Conservation (phyloP, 1,139 yeast species). For the Candida freyschussii region DNA sequence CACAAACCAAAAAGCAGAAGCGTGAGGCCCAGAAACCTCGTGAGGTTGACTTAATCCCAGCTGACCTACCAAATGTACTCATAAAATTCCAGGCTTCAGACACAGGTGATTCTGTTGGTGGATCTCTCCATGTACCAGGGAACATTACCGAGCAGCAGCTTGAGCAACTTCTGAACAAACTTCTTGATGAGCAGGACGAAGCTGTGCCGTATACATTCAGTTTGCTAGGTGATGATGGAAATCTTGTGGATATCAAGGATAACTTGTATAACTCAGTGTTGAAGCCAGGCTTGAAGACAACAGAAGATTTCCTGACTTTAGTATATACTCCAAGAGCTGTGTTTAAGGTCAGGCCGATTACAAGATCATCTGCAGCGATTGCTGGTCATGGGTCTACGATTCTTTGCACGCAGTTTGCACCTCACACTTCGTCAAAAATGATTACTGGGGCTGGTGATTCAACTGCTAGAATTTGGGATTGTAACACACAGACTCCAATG, state of each 20-base stretch:
- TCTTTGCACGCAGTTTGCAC: slow-evolving; percentile 89
- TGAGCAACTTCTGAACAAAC: slow-evolving; percentile 77
- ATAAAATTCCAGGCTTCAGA: slow-evolving; percentile 91
- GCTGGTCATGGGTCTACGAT: slow-evolving; percentile 96
- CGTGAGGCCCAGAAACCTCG: slow-evolving; percentile 78
- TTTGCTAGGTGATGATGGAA: slow-evolving; percentile 44
- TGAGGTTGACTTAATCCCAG: slow-evolving; percentile 70
- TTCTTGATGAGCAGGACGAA: slow-evolving; percentile 61
- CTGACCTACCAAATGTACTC: slow-evolving; percentile 79
- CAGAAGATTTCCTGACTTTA: slow-evolving; percentile 89
- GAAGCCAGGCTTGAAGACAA: slow-evolving; percentile 80
- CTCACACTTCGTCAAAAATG: slow-evolving; percentile 79
- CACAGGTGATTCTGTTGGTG: slow-evolving; percentile 85
- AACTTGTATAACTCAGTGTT: slow-evolving; percentile 74
- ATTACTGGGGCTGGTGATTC: slow-evolving; percentile 97
- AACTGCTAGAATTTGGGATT: slow-evolving; percentile 98
- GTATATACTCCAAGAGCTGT: slow-evolving; percentile 94
- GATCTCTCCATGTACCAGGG: slow-evolving; percentile 89
- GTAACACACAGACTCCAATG: slow-evolving; percentile 89
- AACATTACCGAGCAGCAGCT: slow-evolving; percentile 79
- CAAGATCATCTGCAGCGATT: slow-evolving; percentile 87
- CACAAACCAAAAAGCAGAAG: slow-evolving; percentile 86
- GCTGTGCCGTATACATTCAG: slow-evolving; percentile 90
- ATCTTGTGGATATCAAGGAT: slow-evolving; percentile 67
- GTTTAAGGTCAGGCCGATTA: slow-evolving; percentile 86